A percentile compares a stretch with the other conserved stretches of the same genome.
Conservation (phyloP, 345 rosid genomes). For the Aethionema arabicum region DNA sequence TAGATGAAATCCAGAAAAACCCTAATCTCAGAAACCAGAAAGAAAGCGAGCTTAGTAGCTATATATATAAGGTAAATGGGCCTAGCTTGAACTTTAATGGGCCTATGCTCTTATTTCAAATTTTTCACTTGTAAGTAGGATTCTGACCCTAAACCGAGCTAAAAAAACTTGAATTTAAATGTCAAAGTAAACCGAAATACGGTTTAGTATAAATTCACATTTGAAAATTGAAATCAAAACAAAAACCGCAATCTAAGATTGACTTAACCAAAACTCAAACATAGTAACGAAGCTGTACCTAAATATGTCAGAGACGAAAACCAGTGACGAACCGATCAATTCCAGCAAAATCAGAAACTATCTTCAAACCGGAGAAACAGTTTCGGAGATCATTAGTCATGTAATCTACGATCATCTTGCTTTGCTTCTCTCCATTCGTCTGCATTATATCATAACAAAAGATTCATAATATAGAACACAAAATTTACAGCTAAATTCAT, state of each 20-base stretch:
- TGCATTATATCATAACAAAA: constrained; percentile 38
- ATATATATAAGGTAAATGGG: constrained; percentile 18
- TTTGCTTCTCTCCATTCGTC: constrained; percentile 85
- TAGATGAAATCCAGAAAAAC: constrained; percentile 11
- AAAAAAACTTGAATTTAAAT: too few species aligned
- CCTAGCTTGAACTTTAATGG: background rate
- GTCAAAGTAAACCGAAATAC: too few species aligned
- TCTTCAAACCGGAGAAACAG: constrained; percentile 50
- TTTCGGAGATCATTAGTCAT: constrained; percentile 38
- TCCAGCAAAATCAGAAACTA: constrained; percentile 72
- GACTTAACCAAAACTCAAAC: too few species aligned
- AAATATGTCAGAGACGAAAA: constrained; percentile 31
- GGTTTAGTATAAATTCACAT: too few species aligned
- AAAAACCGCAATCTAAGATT: too few species aligned
- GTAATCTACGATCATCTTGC: constrained; percentile 61
- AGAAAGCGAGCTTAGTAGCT: background rate
- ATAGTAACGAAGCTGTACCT: too few species aligned
- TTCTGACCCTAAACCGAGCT: too few species aligned
- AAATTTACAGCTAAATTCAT: too few species aligned
- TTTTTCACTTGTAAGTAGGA: too few species aligned
- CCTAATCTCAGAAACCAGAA: background rate
- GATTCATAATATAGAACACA: constrained; percentile 11
- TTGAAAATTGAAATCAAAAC: too few species aligned
- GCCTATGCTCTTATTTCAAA: background rate
- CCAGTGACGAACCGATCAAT: constrained; percentile 66